phyloP scores from a whole-genome alignment of 208 protist genomes.

The Leishmania braziliensis region DNA sequence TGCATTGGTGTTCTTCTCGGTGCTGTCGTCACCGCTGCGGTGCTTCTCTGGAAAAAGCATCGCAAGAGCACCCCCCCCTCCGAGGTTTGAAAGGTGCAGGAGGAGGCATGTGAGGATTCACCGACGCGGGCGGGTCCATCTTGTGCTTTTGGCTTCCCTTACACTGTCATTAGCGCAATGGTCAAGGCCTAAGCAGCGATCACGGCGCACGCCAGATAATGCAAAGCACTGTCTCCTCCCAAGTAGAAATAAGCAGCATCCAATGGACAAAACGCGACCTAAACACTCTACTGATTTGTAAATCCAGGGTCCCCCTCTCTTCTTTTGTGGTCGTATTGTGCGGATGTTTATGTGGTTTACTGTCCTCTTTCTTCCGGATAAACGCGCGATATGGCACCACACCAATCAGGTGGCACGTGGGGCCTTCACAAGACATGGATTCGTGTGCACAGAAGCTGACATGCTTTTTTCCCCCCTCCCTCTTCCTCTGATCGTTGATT shows the following conservation, averaged over 20 bases:
- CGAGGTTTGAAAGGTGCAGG: neutral
- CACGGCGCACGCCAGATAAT: neutral
- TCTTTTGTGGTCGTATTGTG: neutral
- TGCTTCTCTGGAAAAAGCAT: slow-evolving; percentile 5
- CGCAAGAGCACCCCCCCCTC: neutral
- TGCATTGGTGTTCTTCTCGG: slow-evolving; percentile 10
- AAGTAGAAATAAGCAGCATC: neutral
- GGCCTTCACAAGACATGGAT: neutral
- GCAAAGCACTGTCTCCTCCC: neutral
- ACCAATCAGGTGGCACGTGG: neutral
- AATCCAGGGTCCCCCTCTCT: neutral
- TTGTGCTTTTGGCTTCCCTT: neutral
- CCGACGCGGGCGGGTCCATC: neutral
- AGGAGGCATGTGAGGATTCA: neutral
- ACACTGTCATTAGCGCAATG: neutral
- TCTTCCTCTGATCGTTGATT: neutral
- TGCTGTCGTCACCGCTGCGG: slow-evolving; percentile 10
- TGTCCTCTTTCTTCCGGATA: neutral
- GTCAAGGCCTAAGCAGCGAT: neutral
- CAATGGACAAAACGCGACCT: neutral
- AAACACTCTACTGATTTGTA: neutral
- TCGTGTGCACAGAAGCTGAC: neutral
- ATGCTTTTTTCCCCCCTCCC: neutral
- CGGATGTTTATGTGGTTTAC: neutral
- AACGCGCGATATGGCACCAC: neutral